phyloP scores from a whole-genome alignment of 2,329 filamentous ascomycete genomes.

The Fusarium nisikadoi region DNA sequence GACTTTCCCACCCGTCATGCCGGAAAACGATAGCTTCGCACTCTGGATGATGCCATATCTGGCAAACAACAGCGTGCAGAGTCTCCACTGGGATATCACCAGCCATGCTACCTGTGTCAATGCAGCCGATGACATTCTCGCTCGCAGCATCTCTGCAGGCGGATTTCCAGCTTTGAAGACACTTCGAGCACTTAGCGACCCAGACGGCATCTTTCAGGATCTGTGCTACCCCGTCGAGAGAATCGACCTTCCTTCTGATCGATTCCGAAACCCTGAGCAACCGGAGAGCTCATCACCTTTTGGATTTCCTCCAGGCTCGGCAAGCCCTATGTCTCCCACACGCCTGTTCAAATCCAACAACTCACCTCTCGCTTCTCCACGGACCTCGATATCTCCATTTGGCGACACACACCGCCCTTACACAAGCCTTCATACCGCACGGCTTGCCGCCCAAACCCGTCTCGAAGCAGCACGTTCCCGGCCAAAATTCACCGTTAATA shows the following conservation, averaged over 20 bases:
- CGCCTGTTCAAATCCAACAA: conserved; percentile 51
- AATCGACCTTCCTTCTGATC: conserved; percentile 62
- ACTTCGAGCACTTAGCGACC: conserved; percentile 74
- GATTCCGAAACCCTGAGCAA: conserved; percentile 50
- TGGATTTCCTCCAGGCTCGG: conserved; percentile 32
- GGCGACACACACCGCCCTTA: conserved; percentile 44
- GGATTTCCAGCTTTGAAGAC: conserved; percentile 71
- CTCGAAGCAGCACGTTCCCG: conserved; percentile 66
- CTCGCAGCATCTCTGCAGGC: conserved; percentile 67
- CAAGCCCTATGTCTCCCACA: conserved; percentile 41
- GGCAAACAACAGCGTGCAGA: conserved; percentile 62
- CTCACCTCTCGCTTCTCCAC: conserved; percentile 45
- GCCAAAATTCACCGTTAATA: conserved; percentile 68
- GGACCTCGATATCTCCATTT: conserved; percentile 18
- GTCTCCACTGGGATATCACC: conserved; percentile 74
- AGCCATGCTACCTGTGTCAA: conserved; percentile 57
- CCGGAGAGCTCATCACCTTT: conserved; percentile 30
- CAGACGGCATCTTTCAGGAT: conserved; percentile 74
- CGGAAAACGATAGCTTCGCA: conserved; percentile 61
- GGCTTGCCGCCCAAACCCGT: conserved; percentile 72
- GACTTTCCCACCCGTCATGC: conserved; percentile 63
- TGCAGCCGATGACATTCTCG: conserved; percentile 70
- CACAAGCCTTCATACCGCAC: conserved; percentile 62
- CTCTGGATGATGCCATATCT: conserved; percentile 74
- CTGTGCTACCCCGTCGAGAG: conserved; percentile 72